Conservation (phyloP, 805 yeast species). For the Pichia membranifaciens region DNA sequence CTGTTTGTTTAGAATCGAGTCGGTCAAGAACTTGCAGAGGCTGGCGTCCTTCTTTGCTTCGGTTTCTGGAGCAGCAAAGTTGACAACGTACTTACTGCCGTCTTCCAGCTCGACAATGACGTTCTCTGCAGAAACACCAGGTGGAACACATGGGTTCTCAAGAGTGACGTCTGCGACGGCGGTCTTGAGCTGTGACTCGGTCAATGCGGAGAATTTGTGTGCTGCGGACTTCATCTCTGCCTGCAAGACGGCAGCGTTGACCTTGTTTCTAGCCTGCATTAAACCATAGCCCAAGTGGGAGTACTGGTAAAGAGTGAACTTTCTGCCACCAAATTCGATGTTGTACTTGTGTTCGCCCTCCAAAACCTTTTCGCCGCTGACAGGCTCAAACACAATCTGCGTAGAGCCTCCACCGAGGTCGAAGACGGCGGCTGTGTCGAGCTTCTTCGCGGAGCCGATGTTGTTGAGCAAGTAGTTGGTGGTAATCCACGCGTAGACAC, state of each 20-base stretch:
- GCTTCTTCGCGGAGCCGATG: constrained; percentile 71
- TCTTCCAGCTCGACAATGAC: constrained; percentile 54
- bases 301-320: constrained; percentile 81
- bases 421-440: constrained; percentile 92
- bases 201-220: constrained; percentile 25
- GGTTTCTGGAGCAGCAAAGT: constrained; percentile 28
- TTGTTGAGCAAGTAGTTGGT: constrained; percentile 90
- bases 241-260: constrained; percentile 58
- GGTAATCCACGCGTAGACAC: constrained; percentile 98
- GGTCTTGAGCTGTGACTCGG: constrained; percentile 32
- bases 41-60: constrained; percentile 38
- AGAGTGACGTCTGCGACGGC: constrained; percentile 42
- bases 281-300: constrained; percentile 95
- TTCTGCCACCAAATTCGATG: constrained; percentile 72
- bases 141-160: constrained; percentile 84
- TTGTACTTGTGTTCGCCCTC: constrained; percentile 83
- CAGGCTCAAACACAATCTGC: constrained; percentile 96
- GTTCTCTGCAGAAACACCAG: constrained; percentile 54
- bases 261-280: constrained; percentile 85
- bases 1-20: constrained; percentile 76
- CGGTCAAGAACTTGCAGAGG: constrained; percentile 85
- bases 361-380: constrained; percentile 54
- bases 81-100: constrained; percentile 26
- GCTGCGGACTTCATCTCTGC: constrained; percentile 22
- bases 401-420: constrained; percentile 99